Base-by-base conservation (phyloP, 768 basidiomycete genomes). In the Coprinopsis sp. region DNA sequence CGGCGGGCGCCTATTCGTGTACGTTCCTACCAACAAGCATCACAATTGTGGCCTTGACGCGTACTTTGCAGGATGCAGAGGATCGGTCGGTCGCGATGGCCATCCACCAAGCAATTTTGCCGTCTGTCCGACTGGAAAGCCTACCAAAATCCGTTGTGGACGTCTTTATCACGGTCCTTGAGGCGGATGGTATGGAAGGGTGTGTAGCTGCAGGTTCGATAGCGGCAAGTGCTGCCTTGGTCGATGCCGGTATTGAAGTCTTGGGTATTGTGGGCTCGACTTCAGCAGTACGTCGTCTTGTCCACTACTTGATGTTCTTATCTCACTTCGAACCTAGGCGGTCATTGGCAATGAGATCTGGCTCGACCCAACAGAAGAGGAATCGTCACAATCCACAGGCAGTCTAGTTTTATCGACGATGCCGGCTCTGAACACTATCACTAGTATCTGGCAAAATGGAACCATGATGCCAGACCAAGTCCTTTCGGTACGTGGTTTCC, bases 81-180 rank as follows among this genome's bases (percentile, higher is more conserved):
- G 92, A 97, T 54, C 74, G 90, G 39, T 82, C 89, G 1, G 71
- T 97, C 27, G 83, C 90, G 1, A 76, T 84, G 34, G 79, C 88
- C 16, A 82, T 99, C 24, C 82, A 90, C 44, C 94, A 96, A 64
- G 82, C 91, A 2, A 73, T 99, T 14, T 66, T 81, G 1, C 82
- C 96, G 0, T 80, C 93, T 6, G 77, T 98, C 10, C 80, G 91
- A 33, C 74, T 97, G 33, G 91, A 95, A 57, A 73, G 87, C 1
- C 73, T 96, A n/a, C 95, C 96, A 13, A 99, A 99, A 62, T 88
- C 92, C 0, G 84, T 85, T 7, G 81, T 98, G 56, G 96, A 99
- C 67, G 72, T 98, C 36, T 95, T 89, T 64, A 69, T 99, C 42
- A 87, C 82, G 2, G 72, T 99, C 33, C 81, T 97, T 36, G 93